Evolutionary conservation across 345 rosid genomes (phyloP).

Genomic region (Zanthoxylum bungeanum): DNA sequence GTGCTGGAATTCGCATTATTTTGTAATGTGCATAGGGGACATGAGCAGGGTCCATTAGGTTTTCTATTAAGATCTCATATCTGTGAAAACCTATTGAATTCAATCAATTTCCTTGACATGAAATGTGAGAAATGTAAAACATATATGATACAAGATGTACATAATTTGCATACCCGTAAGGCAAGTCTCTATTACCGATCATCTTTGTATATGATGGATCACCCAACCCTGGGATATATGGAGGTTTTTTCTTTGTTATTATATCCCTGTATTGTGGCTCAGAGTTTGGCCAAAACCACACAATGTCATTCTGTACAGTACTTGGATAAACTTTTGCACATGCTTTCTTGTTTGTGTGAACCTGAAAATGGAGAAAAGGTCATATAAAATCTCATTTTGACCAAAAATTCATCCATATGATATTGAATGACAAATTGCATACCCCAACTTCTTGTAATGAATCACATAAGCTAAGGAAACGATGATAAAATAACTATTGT

Average conservation of each 20-base stretch:
- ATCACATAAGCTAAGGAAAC: background rate
- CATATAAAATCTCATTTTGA: background rate
- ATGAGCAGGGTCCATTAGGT: conserved; percentile 92
- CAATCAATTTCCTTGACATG: background rate
- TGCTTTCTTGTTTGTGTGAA: conserved; percentile 69
- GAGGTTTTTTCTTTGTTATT: conserved; percentile 58
- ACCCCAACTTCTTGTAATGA: background rate
- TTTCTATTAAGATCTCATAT: conserved; percentile 76
- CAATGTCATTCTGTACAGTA: conserved; percentile 64
- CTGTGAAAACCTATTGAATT: conserved; percentile 26
- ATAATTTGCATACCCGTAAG: conserved; percentile 58
- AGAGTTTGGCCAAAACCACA: conserved; percentile 91
- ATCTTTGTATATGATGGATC: conserved; percentile 64
- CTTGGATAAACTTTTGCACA: conserved; percentile 72
- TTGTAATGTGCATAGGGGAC: conserved; percentile 91
- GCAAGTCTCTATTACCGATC: conserved; percentile 63
- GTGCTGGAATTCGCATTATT: conserved; percentile 36
- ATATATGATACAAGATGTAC: background rate
- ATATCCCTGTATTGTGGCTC: conserved; percentile 70
- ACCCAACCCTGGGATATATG: conserved; percentile 63
- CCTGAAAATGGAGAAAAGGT: conserved; percentile 34
- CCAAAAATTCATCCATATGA: background rate
- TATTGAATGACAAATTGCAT: background rate
- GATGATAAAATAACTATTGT: too few species aligned
- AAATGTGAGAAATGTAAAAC: background rate